Evolutionary conservation across 108 stramenopile species (phyloP).

Genomic region (Schizochytrium sp.): DNA sequence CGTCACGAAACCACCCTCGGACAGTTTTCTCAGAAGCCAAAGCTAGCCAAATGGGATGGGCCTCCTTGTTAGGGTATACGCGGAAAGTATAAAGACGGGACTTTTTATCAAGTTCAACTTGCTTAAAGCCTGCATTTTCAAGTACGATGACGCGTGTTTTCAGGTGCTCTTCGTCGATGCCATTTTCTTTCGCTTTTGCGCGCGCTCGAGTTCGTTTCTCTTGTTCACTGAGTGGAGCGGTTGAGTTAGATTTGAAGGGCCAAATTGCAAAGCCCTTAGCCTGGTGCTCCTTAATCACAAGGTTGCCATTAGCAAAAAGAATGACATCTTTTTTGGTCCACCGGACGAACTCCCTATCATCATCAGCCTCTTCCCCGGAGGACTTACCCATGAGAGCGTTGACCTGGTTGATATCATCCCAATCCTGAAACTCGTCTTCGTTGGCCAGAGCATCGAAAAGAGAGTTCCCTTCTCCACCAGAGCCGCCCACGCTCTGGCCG

Average conservation of each 20-base stretch:
- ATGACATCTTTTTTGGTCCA: constrained; percentile 40
- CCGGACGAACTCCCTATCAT: constrained; percentile 53
- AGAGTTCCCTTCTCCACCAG: neutral
- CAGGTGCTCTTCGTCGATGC: constrained; percentile 14
- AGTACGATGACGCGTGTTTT: constrained; percentile 52
- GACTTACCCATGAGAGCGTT: neutral
- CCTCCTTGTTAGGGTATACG: neutral
- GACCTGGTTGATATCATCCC: constrained; percentile 8
- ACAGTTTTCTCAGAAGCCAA: neutral
- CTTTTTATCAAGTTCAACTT: constrained; percentile 6
- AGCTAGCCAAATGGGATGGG: constrained; percentile 7
- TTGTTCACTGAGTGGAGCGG: neutral
- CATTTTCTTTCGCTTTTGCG: neutral
- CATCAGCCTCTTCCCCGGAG: neutral
- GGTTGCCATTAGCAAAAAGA: constrained; percentile 49
- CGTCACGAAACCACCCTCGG: constrained; percentile 20
- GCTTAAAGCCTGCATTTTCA: neutral
- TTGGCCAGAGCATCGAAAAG: neutral
- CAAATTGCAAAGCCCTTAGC: constrained; percentile 39
- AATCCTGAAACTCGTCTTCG: constrained; percentile 38
- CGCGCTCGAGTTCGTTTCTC: neutral
- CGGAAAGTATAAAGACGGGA: constrained; percentile 8
- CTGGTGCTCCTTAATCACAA: constrained; percentile 1
- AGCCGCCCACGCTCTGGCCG: neutral
- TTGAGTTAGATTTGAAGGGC: constrained; percentile 7